Evolutionary conservation across 129 eudicot species (phyloP), one percentile per base, ranked within the genome.

Genomic region (Chrysanthemum makinoi): DNA sequence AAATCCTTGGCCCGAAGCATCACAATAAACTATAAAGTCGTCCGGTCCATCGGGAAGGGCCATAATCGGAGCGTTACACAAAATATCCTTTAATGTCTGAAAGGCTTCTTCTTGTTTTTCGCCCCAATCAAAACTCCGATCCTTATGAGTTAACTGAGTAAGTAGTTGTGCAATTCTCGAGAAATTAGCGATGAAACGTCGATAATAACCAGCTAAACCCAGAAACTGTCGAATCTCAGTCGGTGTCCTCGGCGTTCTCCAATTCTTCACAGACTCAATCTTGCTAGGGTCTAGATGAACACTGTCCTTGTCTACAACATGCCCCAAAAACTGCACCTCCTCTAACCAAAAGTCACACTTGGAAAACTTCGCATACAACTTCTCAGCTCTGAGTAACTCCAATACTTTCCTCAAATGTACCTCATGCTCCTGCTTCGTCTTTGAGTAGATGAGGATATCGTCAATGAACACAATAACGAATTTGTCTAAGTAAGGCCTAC

Each of bases 291-390:
- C 59, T 14, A 53, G 16, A 1, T 53, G 59, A 2, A 53, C 15
- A 5, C 59, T 17, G 15, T 53, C 18, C 16, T n/a, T 53, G 15
- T 11, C 15, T 5, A 53, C 59, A 1, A 53, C 68, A 66, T 82
- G 78, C 66, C 71, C 72, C 75, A 78, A 66, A 70, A 53, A 33
- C 1, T 47, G 51, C 0, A 24, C 55, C 33, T 65, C 85, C 6
- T 68, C 65, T 15, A 73, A 75, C n/a, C n/a, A n/a, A n/a, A n/a
- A n/a, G n/a, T n/a, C n/a, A n/a, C n/a, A n/a, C n/a, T n/a, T n/a
- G n/a, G n/a, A n/a, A n/a, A n/a, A n/a, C n/a, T n/a, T n/a, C n/a
- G n/a, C n/a, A n/a, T n/a, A n/a, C n/a, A n/a, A n/a, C n/a, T n/a
- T n/a, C n/a, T n/a, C n/a, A n/a, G n/a, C n/a, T n/a, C n/a, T n/a